Conservation (phyloP, 805 yeast genomes). For the Candida dajiaensis region DNA sequence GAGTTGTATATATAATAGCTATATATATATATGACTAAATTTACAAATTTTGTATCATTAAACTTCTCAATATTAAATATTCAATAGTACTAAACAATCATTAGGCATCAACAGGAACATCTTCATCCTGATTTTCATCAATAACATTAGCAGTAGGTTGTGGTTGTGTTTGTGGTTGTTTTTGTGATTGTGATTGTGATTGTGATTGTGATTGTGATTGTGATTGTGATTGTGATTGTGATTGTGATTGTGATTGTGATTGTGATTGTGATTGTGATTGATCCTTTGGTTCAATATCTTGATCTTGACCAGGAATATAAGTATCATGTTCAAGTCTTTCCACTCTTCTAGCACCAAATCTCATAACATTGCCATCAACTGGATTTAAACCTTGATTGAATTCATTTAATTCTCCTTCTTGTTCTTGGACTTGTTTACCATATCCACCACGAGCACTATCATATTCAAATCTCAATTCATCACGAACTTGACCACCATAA, state of each 20-base stretch:
- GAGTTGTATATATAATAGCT: too few relatives aligned
- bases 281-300: too few relatives aligned
- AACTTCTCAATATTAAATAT: too few relatives aligned
- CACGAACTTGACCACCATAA: slow-evolving; percentile 87
- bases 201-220: too few relatives aligned
- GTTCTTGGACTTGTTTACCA: slow-evolving; percentile 20
- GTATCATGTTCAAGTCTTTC: slow-evolving; percentile 2
- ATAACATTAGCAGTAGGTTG: not conserved
- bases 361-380: slow-evolving; percentile 9
- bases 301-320: not conserved
- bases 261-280: too few relatives aligned
- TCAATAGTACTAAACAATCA: too few relatives aligned
- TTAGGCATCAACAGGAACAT: not conserved
- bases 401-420: slow-evolving; percentile 9
- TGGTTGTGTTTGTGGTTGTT: too few relatives aligned
- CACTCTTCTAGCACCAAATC: slow-evolving; percentile 29
- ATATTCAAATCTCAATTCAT: slow-evolving; percentile 50
- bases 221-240: too few relatives aligned
- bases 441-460: slow-evolving; percentile 43
- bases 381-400: slow-evolving; percentile 15
- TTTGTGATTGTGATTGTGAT: too few relatives aligned
- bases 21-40: too few relatives aligned
- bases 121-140: slow-evolving; percentile 5
- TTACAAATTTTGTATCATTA: too few relatives aligned
- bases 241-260: too few relatives aligned